Evolutionary conservation across 2,329 filamentous ascomycete genomes (phyloP), one percentile per base, ranked within the genome.

Genomic region (Boeremia exigua): DNA sequence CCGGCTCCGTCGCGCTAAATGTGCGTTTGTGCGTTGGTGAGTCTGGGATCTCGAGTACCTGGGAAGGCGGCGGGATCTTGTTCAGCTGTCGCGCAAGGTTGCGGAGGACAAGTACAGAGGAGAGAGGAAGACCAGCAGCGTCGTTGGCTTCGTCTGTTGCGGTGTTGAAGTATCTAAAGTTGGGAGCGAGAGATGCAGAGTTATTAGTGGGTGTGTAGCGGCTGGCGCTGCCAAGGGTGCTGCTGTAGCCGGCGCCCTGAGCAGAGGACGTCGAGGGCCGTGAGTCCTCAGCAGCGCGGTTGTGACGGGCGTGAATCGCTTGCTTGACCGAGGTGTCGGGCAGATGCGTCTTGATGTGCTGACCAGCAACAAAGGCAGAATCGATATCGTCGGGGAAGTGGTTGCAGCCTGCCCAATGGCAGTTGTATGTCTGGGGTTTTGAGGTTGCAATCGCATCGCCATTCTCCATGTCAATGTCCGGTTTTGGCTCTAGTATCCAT

Each of bases 41-140:
- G 19, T 69, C 62, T 0, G 69, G 62, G n/a, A 71, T 44, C 30
- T 71, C 66, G 23, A 59, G 51, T 11, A 68, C 38, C 1, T 60
- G 48, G 1, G 66, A 58, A 0, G 71, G 70, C 0, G 68, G 69
- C 2, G 70, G 67, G 3, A 78, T 67, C 50, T 77, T 78, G 17
- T 69, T 72, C 23, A 78, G 67, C 53, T 77, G 74, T 23, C 79
- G 75, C 11, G 90, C 90, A 58, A 95, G 85, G 70, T 95, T 95
- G 28, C 91, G 85, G 40, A 95, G 81, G 32, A 95, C 89, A 27
- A 94, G 80, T 12, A 89, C 87, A 2, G 89, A 88, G 50, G 88
- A 90, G 6, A 94, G 81, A n/a, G 91, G 89, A 32, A 94, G 87
- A 5, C 91, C 91, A 1, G 88, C 88, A 2, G 90, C 88, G 67